These are phyloP conservation scores for Theileria orientalis DNA, from an alignment of 169 alveolate species.

Conservation along the genomic window DNA sequence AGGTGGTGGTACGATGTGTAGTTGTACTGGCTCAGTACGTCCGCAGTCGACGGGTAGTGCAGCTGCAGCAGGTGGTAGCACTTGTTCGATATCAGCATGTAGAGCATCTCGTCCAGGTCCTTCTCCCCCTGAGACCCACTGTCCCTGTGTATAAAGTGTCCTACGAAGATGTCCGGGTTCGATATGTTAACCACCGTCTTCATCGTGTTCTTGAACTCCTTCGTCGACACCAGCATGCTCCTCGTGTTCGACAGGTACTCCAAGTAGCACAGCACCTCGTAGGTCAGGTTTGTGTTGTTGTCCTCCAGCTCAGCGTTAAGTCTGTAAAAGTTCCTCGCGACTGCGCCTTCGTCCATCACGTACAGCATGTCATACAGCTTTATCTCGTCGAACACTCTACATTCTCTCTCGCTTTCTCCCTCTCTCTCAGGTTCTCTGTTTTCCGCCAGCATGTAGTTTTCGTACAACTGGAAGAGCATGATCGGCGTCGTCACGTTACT, in stretches of 20 bases:
- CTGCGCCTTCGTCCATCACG: background rate
- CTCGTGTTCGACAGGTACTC: background rate
- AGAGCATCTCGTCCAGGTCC: constrained; percentile 1
- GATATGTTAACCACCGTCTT: constrained; percentile 4
- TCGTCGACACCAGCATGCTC: constrained; percentile 4
- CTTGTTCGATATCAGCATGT: constrained; percentile 1
- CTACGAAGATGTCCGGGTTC: background rate
- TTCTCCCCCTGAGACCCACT: background rate
- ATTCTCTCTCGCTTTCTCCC: background rate
- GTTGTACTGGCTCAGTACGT: constrained; percentile 2
- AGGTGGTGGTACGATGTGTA: background rate
- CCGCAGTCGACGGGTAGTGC: constrained; percentile 9
- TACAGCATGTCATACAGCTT: constrained; percentile 1
- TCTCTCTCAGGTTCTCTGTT: background rate
- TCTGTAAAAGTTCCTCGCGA: background rate
- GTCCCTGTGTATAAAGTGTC: background rate
- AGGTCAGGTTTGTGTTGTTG: background rate
- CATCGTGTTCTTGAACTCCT: constrained; percentile 6
- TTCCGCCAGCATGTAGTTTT: background rate
- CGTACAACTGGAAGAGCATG: background rate
- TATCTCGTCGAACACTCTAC: background rate
- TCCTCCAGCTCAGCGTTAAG: background rate
- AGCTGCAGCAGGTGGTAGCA: constrained; percentile 5
- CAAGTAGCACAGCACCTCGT: constrained; percentile 8
- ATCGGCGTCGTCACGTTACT: background rate